Evolutionary conservation across 768 basidiomycete species (phyloP).

Genomic region (Lentinula raphanica): DNA sequence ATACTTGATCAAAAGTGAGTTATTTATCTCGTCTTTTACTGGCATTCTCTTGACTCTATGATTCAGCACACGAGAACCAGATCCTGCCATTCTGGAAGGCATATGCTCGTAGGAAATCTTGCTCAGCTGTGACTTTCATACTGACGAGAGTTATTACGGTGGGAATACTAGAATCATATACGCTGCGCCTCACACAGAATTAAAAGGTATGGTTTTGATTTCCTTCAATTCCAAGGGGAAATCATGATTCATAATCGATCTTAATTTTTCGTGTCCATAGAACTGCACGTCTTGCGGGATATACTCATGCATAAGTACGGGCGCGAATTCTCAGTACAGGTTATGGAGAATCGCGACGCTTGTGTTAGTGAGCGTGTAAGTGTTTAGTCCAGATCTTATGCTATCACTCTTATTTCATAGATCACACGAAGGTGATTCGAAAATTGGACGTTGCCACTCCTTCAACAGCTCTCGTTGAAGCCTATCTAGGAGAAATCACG

Average conservation of each 20-base stretch:
- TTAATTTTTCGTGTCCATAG: slow-evolving; percentile 29
- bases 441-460: slow-evolving; percentile 73
- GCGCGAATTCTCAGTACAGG: slow-evolving; percentile 79
- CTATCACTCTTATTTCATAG: not conserved
- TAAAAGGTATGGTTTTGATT: slow-evolving; percentile 58
- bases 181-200: slow-evolving; percentile 86
- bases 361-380: slow-evolving; percentile 83
- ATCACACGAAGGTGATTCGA: slow-evolving; percentile 52
- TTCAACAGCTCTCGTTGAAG: slow-evolving; percentile 70
- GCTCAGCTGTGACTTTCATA: not conserved
- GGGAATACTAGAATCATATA: slow-evolving; percentile 62
- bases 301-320: slow-evolving; percentile 96
- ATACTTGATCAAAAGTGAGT: slow-evolving; percentile 84
- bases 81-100: slow-evolving; percentile 81
- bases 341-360: slow-evolving; percentile 78
- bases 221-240: not conserved
- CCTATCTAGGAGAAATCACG: slow-evolving; percentile 85
- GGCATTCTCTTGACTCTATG: slow-evolving; percentile 11
- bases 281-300: slow-evolving; percentile 87
- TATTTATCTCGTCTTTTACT: not conserved
- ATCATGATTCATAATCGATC: too few relatives aligned
- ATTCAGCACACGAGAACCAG: slow-evolving; percentile 60
- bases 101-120: slow-evolving; percentile 41
- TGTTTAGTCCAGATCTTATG: slow-evolving; percentile 5
- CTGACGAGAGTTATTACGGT: not conserved